Percentiles rank a stretch among this genome's conserved stretches.
Conservation (phyloP, 164 flowering plant genomes). For the Vitis cinerea region DNA sequence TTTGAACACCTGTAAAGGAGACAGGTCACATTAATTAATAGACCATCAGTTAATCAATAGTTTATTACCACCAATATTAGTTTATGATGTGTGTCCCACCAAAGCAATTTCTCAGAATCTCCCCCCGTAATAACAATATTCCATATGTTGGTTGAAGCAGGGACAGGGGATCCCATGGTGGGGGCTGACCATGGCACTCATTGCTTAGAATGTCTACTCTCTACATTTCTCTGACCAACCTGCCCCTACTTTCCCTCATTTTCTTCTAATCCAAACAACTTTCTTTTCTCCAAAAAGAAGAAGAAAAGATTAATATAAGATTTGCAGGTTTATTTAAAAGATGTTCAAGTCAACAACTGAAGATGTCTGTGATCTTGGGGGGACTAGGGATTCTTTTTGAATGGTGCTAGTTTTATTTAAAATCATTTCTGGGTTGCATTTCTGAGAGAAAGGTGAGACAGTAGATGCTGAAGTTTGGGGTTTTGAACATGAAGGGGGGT, state of each 20-base stretch:
- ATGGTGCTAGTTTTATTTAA: too few relatives aligned
- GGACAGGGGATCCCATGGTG: slow-evolving; percentile 41
- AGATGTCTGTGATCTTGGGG: too few relatives aligned
- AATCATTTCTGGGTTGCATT: too few relatives aligned
- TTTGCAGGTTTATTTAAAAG: background rate
- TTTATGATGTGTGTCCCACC: slow-evolving; percentile 16
- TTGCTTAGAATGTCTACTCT: slow-evolving; percentile 31
- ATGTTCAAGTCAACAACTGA: background rate
- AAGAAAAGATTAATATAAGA: too few relatives aligned
- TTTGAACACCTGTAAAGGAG: background rate
- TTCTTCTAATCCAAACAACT: slow-evolving; percentile 3
- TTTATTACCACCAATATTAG: background rate
- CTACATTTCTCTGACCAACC: slow-evolving; percentile 2
- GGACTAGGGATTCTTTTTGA: too few relatives aligned
- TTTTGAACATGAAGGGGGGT: too few relatives aligned
- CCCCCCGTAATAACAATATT: slow-evolving; percentile 34
- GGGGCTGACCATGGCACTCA: slow-evolving; percentile 38
- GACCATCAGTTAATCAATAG: slow-evolving; percentile 1
- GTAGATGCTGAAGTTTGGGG: too few relatives aligned
- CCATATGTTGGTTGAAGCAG: slow-evolving; percentile 42
- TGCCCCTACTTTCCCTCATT: background rate
- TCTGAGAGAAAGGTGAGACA: too few relatives aligned
- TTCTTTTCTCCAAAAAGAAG: too few relatives aligned
- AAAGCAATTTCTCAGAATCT: slow-evolving; percentile 38
- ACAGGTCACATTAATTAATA: slow-evolving; percentile 7